Conservation (phyloP, 495 filamentous ascomycete genomes). For the Penicillium angulare region DNA sequence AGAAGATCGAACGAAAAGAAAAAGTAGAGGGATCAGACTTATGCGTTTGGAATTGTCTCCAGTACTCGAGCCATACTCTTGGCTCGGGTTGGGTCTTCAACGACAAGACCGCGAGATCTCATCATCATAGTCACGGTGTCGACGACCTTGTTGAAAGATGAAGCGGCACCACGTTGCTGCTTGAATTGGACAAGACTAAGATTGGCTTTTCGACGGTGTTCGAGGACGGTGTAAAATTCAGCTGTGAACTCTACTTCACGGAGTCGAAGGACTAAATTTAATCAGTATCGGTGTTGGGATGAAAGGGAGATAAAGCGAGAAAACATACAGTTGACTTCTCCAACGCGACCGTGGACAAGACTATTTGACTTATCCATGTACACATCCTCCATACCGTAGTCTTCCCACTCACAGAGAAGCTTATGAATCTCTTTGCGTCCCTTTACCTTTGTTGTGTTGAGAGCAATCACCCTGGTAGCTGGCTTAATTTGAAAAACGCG, state of each 20-base stretch:
- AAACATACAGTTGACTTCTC: slow-evolving; percentile 70
- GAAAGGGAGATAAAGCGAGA: not conserved
- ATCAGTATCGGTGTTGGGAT: not conserved
- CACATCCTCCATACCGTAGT: slow-evolving; percentile 75
- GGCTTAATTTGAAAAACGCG: slow-evolving; percentile 89
- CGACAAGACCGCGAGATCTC: slow-evolving; percentile 55
- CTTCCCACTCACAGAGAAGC: slow-evolving; percentile 74
- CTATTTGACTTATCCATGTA: slow-evolving; percentile 69
- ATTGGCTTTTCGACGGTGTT: slow-evolving; percentile 66
- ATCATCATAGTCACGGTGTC: slow-evolving; percentile 66
- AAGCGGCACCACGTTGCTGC: slow-evolving; percentile 83
- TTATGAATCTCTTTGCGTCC: slow-evolving; percentile 71
- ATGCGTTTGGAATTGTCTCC: slow-evolving; percentile 27
- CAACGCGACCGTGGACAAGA: slow-evolving; percentile 74
- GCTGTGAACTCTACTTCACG: slow-evolving; percentile 76
- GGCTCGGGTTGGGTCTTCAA: slow-evolving; percentile 60
- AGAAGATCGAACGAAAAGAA: not conserved
- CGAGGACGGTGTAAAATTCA: slow-evolving; percentile 81
- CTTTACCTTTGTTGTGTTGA: slow-evolving; percentile 63
- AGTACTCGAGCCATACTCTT: slow-evolving; percentile 59
- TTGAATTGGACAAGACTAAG: slow-evolving; percentile 80
- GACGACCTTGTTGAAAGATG: slow-evolving; percentile 79
- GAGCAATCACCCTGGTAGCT: slow-evolving; percentile 66
- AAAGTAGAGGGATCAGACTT: slow-evolving; percentile 1
- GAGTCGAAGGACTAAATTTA: slow-evolving; percentile 64